A percentile compares a stretch with the other conserved stretches of the same genome.
phyloP scores from a whole-genome alignment of 1,284 basidiomycete species.

The Fomitopsis palustris region DNA sequence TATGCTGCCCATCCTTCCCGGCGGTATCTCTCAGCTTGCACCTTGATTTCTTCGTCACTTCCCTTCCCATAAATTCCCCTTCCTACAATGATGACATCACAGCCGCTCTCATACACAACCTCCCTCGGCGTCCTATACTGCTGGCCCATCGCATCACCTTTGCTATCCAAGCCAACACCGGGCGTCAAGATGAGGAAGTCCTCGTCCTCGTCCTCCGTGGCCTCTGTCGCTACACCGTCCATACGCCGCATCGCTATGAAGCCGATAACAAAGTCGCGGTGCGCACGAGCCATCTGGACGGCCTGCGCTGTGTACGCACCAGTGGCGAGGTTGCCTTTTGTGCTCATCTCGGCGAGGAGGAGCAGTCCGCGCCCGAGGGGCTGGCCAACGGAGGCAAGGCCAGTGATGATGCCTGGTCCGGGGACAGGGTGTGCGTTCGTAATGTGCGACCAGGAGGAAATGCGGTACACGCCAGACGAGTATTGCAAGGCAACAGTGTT shows the following conservation, averaged over 20 bases:
- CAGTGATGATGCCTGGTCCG: constrained; percentile 89
- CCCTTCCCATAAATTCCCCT: constrained; percentile 89
- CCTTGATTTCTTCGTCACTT: constrained; percentile 52
- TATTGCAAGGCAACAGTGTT: constrained; percentile 98
- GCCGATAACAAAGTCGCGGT: constrained; percentile 88
- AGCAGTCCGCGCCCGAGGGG: constrained; percentile 86
- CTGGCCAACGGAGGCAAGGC: constrained; percentile 82
- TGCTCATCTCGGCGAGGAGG: constrained; percentile 96
- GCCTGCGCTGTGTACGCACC: constrained; percentile 86
- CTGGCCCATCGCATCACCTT: constrained; percentile 91
- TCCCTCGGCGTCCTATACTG: constrained; percentile 92
- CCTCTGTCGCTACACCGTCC: constrained; percentile 54
- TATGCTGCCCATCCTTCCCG: constrained; percentile 93
- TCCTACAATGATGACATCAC: constrained; percentile 98
- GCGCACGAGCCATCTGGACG: constrained; percentile 80
- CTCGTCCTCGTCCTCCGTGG: constrained; percentile 36
- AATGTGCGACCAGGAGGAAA: constrained; percentile 95
- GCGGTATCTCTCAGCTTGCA: constrained; percentile 82
- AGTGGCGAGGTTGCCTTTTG: constrained; percentile 81
- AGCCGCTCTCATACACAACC: constrained; percentile 83
- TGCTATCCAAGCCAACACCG: constrained; percentile 84
- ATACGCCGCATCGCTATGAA: constrained; percentile 92
- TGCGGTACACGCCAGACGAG: constrained; percentile 89
- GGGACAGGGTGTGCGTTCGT: constrained; percentile 97
- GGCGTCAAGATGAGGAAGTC: constrained; percentile 94